phyloP scores from a whole-genome alignment of 441 rosid species.

The Pelargonium australe region DNA sequence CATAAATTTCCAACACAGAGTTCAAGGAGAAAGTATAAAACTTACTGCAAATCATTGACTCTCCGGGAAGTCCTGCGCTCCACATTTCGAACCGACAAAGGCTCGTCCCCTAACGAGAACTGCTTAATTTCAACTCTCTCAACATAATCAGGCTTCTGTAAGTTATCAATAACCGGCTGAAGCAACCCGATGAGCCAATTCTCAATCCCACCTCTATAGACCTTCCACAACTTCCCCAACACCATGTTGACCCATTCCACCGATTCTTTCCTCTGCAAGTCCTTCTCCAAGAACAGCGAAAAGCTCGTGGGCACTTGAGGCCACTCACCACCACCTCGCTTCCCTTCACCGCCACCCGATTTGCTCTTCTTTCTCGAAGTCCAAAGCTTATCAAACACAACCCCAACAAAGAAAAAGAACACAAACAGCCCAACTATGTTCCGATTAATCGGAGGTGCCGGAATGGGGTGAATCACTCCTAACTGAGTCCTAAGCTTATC shows the following conservation, averaged over 20 bases:
- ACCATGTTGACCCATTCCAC: slow-evolving; percentile 99
- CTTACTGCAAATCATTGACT: slow-evolving; percentile 89
- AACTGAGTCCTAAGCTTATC: slow-evolving; percentile 81
- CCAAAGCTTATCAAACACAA: slow-evolving; percentile 79
- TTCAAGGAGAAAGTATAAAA: slow-evolving; percentile 13
- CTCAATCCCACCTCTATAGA: slow-evolving; percentile 80
- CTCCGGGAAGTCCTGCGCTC: slow-evolving; percentile 93
- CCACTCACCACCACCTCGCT: slow-evolving; percentile 41
- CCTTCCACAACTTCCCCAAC: slow-evolving; percentile 90
- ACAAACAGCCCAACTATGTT: slow-evolving; percentile 58
- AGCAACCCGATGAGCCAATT: slow-evolving; percentile 82
- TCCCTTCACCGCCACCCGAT: slow-evolving; percentile 20
- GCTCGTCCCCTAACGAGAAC: slow-evolving; percentile 88
- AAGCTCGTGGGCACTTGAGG: slow-evolving; percentile 85
- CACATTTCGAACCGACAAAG: slow-evolving; percentile 86
- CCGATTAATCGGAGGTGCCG: slow-evolving; percentile 70
- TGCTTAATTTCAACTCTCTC: slow-evolving; percentile 87
- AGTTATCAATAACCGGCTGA: slow-evolving; percentile 88
- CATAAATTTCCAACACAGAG: too few species aligned
- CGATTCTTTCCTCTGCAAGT: slow-evolving; percentile 88
- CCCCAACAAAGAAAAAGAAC: slow-evolving; percentile 88
- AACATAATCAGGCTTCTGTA: slow-evolving; percentile 89
- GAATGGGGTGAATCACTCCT: slow-evolving; percentile 88
- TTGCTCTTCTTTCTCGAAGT: slow-evolving; percentile 50
- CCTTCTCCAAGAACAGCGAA: slow-evolving; percentile 70